Evolutionary conservation across 2,329 filamentous ascomycete genomes (phyloP).

Genomic region (Fusarium chlamydosporum): DNA sequence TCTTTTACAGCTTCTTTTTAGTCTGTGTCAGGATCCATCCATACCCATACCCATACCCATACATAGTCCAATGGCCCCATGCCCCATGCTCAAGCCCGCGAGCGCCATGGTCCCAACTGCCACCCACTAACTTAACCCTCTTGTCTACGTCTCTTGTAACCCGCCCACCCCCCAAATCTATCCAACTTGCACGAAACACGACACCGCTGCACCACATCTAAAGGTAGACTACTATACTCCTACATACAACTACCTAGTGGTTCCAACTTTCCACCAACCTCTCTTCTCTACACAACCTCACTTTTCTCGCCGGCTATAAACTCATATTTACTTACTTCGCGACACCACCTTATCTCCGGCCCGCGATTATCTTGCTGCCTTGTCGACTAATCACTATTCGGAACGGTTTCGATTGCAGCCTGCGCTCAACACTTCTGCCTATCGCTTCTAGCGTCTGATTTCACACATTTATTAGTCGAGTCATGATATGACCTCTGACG

Average conservation of each 20-base stretch:
- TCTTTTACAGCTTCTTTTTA: constrained; percentile 30
- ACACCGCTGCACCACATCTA: constrained; percentile 28
- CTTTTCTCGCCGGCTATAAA: constrained; percentile 2
- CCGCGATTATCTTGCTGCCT: constrained; percentile 39
- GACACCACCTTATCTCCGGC: constrained; percentile 13
- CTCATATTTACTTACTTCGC: constrained; percentile 24
- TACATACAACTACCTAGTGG: constrained; percentile 37
- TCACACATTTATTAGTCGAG: constrained; percentile 40
- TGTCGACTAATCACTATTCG: constrained; percentile 31
- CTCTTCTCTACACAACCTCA: constrained; percentile 19
- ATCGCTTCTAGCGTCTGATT: constrained; percentile 34
- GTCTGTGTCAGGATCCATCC: constrained; percentile 43
- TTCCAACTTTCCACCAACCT: constrained; percentile 35
- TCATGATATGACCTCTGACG: constrained; percentile 51
- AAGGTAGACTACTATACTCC: constrained; percentile 27
- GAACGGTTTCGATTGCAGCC: constrained; percentile 37
- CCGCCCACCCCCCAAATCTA: constrained; percentile 33
- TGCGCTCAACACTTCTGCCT: constrained; percentile 38
- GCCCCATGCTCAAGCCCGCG: constrained; percentile 25
- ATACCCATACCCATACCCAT: constrained; percentile 15
- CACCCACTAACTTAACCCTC: constrained; percentile 40
- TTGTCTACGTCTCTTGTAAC: constrained; percentile 44
- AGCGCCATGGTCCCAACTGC: constrained; percentile 51
- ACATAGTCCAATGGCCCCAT: background rate
- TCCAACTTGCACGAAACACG: constrained; percentile 39